phyloP scores from a whole-genome alignment of 129 eudicot genomes.

The Rutidosis leptorrhynchoides region DNA sequence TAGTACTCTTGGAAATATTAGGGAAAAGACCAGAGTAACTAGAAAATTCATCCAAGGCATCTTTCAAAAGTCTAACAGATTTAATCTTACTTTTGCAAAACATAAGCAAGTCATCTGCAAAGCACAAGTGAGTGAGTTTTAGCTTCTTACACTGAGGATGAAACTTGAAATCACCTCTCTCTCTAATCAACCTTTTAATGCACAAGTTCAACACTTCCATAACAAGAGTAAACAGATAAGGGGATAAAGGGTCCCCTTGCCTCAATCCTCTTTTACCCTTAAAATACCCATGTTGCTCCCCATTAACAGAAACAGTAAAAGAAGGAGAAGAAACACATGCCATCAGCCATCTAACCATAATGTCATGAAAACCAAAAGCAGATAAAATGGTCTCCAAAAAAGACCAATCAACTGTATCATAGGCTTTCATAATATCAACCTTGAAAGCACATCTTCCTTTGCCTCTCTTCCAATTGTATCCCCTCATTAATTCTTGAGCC shows the following conservation, averaged over 20 bases:
- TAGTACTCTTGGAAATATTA: background rate
- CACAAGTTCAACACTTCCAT: background rate
- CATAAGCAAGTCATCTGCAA: background rate
- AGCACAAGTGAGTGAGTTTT: background rate
- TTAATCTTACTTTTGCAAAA: background rate
- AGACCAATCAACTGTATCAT: background rate
- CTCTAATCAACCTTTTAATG: background rate
- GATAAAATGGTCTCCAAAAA: background rate
- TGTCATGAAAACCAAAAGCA: background rate
- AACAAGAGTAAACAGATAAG: too few relatives aligned
- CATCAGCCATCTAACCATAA: background rate
- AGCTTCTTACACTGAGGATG: background rate
- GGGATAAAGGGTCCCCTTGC: background rate
- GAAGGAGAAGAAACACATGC: background rate
- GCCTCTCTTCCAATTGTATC: background rate
- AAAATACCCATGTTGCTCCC: background rate
- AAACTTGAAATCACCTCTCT: too few relatives aligned
- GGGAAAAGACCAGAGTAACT: background rate
- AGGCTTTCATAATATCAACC: background rate
- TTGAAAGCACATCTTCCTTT: background rate
- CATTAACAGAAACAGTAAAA: background rate
- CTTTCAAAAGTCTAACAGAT: background rate
- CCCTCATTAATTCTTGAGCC: too few relatives aligned
- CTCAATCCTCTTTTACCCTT: background rate
- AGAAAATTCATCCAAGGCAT: background rate